Percentiles rank a stretch among this genome's conserved stretches.
Evolutionary conservation across 2,329 filamentous ascomycete genomes (phyloP).

Genomic region (Colletotrichum costaricense): DNA sequence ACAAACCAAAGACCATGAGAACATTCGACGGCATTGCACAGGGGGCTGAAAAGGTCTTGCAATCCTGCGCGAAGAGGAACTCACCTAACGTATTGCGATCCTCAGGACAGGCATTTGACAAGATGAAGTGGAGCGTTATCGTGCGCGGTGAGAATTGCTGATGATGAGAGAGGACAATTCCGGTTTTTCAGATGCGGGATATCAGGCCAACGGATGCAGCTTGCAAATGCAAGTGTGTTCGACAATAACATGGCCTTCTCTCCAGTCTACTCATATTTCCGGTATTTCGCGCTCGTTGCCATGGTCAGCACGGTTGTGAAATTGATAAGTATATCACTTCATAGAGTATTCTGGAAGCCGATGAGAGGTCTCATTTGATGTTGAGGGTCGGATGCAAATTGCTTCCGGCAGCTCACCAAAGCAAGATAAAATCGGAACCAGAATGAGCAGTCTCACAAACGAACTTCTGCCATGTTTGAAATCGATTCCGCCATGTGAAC

Average conservation of each 20-base stretch:
- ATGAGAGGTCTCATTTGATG: too few species aligned
- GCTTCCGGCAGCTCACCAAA: slow-evolving; percentile 7
- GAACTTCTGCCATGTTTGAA: neutral
- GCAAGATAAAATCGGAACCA: slow-evolving; percentile 5
- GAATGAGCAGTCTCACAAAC: neutral
- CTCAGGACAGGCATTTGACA: neutral
- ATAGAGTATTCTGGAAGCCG: too few species aligned
- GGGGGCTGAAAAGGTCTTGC: neutral
- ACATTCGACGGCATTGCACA: slow-evolving; percentile 16
- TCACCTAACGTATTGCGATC: neutral
- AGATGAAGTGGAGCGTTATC: neutral
- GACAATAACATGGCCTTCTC: neutral
- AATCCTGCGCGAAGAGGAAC: neutral
- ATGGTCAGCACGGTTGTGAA: neutral
- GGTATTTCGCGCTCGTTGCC: too few species aligned
- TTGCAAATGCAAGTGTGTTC: neutral
- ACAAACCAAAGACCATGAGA: neutral
- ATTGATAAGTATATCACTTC: neutral
- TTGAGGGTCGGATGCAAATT: slow-evolving; percentile 12
- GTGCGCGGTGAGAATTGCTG: neutral
- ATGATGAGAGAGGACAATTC: neutral
- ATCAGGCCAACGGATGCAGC: neutral
- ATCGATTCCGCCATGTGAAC: too few species aligned
- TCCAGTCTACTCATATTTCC: neutral
- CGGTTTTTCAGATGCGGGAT: neutral